Percentiles rank a stretch among this genome's conserved stretches.
These are phyloP conservation scores for Xylaria sp. DNA, from an alignment of 2,329 filamentous ascomycete species.

Conservation along the genomic window DNA sequence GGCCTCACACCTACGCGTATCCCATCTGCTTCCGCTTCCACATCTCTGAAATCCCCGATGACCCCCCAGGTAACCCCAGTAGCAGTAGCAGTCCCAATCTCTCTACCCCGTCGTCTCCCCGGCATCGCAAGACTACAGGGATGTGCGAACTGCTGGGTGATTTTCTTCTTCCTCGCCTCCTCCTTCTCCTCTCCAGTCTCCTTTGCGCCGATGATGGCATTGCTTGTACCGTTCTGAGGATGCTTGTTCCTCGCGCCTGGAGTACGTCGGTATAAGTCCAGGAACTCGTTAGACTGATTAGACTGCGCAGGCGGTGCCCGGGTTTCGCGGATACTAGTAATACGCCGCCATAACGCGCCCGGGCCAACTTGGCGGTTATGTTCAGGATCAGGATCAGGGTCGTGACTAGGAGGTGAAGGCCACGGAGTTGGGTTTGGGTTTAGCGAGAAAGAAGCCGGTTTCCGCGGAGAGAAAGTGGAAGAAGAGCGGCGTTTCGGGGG, in stretches of 20 bases:
- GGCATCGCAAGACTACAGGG: slow-evolving; percentile 24
- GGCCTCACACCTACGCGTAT: no score
- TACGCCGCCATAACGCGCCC: neutral
- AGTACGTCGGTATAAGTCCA: slow-evolving; percentile 30
- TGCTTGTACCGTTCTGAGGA: no score
- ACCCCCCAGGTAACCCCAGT: no score
- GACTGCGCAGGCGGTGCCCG: slow-evolving; percentile 36
- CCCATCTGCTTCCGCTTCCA: no score
- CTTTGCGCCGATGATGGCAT: no score
- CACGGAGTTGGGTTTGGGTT: no score
- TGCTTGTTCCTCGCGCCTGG: no score
- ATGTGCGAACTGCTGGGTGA: neutral
- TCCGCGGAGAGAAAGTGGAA: no score
- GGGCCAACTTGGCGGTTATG: no score
- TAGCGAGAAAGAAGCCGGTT: no score
- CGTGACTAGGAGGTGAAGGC: no score
- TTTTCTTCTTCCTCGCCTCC: slow-evolving; percentile 19
- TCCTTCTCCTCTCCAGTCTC: slow-evolving; percentile 9
- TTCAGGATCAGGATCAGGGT: neutral
- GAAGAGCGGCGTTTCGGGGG: neutral
- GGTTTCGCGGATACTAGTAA: neutral
- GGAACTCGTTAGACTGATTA: slow-evolving; percentile 33
- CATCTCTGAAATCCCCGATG: no score
- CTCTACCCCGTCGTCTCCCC: slow-evolving; percentile 3
- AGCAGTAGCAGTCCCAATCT: slow-evolving; percentile 8